These are phyloP conservation scores for Nymphaea thermarum DNA, from an alignment of 164 flowering plant genomes.

Conservation along the genomic window DNA sequence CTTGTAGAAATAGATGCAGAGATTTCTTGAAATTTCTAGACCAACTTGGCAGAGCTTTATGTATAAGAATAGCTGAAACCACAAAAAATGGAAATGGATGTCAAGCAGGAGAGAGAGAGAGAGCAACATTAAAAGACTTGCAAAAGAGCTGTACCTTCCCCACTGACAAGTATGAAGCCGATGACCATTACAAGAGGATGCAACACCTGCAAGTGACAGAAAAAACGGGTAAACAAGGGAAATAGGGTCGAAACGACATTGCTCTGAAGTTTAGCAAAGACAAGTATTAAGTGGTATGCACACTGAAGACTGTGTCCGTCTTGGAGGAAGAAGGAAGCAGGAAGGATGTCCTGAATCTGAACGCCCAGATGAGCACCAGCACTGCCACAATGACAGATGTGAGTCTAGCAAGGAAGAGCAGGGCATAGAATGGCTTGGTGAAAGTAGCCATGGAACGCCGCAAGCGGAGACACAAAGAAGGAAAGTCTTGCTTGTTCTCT, in stretches of 20 bases:
- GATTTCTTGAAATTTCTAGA: constrained; percentile 71
- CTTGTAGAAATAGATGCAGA: constrained; percentile 84
- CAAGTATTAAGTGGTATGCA: neutral
- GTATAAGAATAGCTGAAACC: constrained; percentile 66
- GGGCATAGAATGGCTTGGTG: constrained; percentile 17
- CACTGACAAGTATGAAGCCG: constrained; percentile 81
- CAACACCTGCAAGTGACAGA: constrained; percentile 36
- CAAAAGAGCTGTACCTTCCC: constrained; percentile 66
- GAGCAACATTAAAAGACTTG: neutral
- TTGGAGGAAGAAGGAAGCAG: constrained; percentile 2
- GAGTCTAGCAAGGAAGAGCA: constrained; percentile 51
- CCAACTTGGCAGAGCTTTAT: constrained; percentile 70
- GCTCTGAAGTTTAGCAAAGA: too few species aligned
- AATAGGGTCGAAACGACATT: neutral
- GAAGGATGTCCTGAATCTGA: constrained; percentile 51
- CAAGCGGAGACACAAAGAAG: neutral
- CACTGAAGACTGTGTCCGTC: neutral
- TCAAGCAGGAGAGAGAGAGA: neutral
- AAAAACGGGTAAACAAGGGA: neutral
- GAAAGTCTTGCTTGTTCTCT: neutral
- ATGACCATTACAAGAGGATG: constrained; percentile 92
- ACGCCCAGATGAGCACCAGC: constrained; percentile 60
- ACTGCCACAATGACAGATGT: constrained; percentile 47
- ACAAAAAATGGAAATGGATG: neutral
- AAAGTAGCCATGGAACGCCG: neutral